Percentiles rank a stretch among this genome's conserved stretches.
Conservation (phyloP, 768 basidiomycete species). For the Panaeolus cyanescens region DNA sequence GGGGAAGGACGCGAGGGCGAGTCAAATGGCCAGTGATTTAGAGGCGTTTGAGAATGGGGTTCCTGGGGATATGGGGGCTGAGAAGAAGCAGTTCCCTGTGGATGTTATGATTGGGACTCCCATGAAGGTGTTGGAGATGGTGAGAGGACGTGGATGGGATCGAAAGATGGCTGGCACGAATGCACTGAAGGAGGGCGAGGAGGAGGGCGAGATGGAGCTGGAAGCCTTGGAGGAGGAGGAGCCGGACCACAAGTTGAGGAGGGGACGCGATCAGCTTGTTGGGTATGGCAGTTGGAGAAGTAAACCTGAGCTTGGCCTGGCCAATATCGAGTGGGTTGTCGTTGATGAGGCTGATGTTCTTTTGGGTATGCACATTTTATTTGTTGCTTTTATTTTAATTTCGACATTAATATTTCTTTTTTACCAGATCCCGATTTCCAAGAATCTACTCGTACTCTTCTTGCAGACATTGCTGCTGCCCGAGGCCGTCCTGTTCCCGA, state of each 20-base stretch:
- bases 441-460: conserved; percentile 65
- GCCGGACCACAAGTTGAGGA: conserved; percentile 31
- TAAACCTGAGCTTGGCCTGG: conserved; percentile 61
- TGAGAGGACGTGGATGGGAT: conserved; percentile 58
- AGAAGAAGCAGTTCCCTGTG: conserved; percentile 29
- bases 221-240: conserved; percentile 23
- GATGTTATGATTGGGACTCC: conserved; percentile 72
- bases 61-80: conserved; percentile 14
- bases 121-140: conserved; percentile 64
- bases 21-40: conserved; percentile 42
- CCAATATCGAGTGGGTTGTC: conserved; percentile 84
- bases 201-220: conserved; percentile 15
- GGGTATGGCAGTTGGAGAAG: conserved; percentile 43
- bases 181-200: conserved; percentile 18
- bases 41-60: conserved; percentile 26
- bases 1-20: conserved; percentile 39
- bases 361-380: conserved; percentile 57
- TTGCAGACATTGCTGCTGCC: conserved; percentile 70
- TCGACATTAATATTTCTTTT: neutral
- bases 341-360: conserved; percentile 92
- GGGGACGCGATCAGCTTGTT: conserved; percentile 35
- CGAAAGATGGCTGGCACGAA: conserved; percentile 17
- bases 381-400: neutral
- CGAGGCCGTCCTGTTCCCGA: conserved; percentile 48
- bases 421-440: conserved; percentile 78